phyloP scores from a whole-genome alignment of 257 asterid species.

The Phtheirospermum japonicum region DNA sequence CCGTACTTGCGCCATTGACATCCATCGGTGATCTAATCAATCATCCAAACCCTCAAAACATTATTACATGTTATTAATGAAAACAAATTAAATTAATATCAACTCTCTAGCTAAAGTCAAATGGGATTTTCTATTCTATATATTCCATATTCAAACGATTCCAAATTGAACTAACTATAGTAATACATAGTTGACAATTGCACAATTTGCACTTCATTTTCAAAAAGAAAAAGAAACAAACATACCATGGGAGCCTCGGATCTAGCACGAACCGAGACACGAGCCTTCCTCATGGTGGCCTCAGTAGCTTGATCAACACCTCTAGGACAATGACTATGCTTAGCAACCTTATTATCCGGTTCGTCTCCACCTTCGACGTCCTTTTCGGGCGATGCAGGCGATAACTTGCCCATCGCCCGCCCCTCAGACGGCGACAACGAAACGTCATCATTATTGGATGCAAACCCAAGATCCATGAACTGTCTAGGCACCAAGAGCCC shows the following conservation, averaged over 20 bases:
- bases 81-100: neutral
- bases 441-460: slow-evolving; percentile 43
- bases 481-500: slow-evolving; percentile 62
- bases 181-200: too few relatives aligned
- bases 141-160: too few relatives aligned
- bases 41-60: neutral
- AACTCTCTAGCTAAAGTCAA: neutral
- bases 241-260: slow-evolving; percentile 89
- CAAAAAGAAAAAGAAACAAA: neutral
- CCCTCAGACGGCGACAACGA: slow-evolving; percentile 61
- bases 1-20: slow-evolving; percentile 99
- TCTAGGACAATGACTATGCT: slow-evolving; percentile 37
- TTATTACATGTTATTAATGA: neutral
- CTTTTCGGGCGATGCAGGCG: slow-evolving; percentile 36
- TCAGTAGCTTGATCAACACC: slow-evolving; percentile 73
- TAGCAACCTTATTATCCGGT: slow-evolving; percentile 49
- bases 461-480: slow-evolving; percentile 81
- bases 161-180: too few relatives aligned
- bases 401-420: slow-evolving; percentile 36
- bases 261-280: slow-evolving; percentile 92
- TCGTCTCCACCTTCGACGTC: slow-evolving; percentile 37
- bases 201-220: too few relatives aligned
- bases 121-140: too few relatives aligned
- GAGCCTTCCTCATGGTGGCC: slow-evolving; percentile 95
- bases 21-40: slow-evolving; percentile 75